Base-by-base conservation (phyloP, 495 filamentous ascomycete species). In the Pseudomonodictys pantanalensis region DNA sequence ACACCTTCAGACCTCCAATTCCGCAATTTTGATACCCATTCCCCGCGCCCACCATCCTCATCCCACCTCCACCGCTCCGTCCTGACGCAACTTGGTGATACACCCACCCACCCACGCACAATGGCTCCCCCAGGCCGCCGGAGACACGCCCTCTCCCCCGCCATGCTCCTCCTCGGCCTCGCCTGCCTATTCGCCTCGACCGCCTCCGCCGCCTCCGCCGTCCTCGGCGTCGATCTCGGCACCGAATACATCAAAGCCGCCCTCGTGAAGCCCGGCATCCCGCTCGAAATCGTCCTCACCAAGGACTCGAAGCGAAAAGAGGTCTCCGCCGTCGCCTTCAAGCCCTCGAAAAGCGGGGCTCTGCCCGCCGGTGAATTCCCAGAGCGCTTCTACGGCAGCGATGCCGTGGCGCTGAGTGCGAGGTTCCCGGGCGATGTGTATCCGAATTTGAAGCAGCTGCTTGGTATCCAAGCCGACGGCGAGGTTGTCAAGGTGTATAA, bases 301-400 rank as follows among this genome's bases (percentile, higher is more conserved):
- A 97, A 97, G 72, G 93, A 99, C 73, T 97, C 93, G 32, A 89
- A 95, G 72, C 87, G 93, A 66, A 99, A 99, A 77, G 95, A 99
- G 71, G 80, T 78, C 20, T 89, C 92, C 3, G 92, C 91, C 42
- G 85, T 97, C 65, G 88, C 90, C 29, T 97, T 99, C 80, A 99
- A 97, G 72, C 90, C 91, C 39, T 76, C 81, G 76, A 69, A 70
- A 35, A 44, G 66, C 52, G 75, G 79, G 77, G 18, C 30, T 3
- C 61, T 74, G 52, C 76, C 82, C 58, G 78, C 81, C 26, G 77
- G 78, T 30, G 66, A 71, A 12, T 96, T 88, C 71, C 95, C 93
- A 12, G 93, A 97, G 72, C 81, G 93, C 67, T 81, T 87, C 54
- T 99, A 97, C 69, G 93, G 93, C 64, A 86, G 85, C 56, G 91